Percentiles rank a stretch among this genome's conserved stretches.
phyloP scores from a whole-genome alignment of 495 filamentous ascomycete species.

The Hyaloscypha variabilis region DNA sequence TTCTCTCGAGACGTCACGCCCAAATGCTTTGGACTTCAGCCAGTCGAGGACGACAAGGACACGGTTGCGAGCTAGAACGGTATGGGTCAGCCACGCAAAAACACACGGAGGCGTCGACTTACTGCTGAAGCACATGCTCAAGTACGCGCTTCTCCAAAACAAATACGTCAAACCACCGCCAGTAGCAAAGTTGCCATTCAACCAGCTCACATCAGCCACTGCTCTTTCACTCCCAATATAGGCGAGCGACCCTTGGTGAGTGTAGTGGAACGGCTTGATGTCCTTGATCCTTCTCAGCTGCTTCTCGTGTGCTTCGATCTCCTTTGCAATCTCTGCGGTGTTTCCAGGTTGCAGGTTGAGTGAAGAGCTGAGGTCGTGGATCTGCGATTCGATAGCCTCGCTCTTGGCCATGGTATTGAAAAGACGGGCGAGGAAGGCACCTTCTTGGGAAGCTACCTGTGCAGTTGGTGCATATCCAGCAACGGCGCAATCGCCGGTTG shows the following conservation, averaged over 20 bases:
- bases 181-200: constrained; percentile 91
- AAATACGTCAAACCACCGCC: constrained; percentile 83
- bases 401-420: constrained; percentile 99
- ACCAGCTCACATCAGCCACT: constrained; percentile 96
- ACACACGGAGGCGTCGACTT: constrained; percentile 44
- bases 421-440: constrained; percentile 89
- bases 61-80: constrained; percentile 74
- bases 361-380: constrained; percentile 58
- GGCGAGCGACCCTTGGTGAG: constrained; percentile 92
- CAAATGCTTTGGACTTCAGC: constrained; percentile 93
- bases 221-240: constrained; percentile 99
- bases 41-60: constrained; percentile 92
- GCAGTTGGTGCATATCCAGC: constrained; percentile 98
- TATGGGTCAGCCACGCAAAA: neutral
- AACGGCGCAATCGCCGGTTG: constrained; percentile 70
- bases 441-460: constrained; percentile 95
- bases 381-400: constrained; percentile 72
- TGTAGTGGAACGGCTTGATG: constrained; percentile 96
- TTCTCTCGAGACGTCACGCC: constrained; percentile 93
- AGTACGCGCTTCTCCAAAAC: constrained; percentile 96
- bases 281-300: constrained; percentile 87
- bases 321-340: constrained; percentile 65
- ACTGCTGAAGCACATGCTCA: constrained; percentile 99
- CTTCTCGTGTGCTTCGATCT: constrained; percentile 85
- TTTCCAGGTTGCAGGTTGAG: constrained; percentile 48